Evolutionary conservation across 2,329 filamentous ascomycete genomes (phyloP), one percentile per base, ranked within the genome.

Genomic region (Pyricularia sp.): DNA sequence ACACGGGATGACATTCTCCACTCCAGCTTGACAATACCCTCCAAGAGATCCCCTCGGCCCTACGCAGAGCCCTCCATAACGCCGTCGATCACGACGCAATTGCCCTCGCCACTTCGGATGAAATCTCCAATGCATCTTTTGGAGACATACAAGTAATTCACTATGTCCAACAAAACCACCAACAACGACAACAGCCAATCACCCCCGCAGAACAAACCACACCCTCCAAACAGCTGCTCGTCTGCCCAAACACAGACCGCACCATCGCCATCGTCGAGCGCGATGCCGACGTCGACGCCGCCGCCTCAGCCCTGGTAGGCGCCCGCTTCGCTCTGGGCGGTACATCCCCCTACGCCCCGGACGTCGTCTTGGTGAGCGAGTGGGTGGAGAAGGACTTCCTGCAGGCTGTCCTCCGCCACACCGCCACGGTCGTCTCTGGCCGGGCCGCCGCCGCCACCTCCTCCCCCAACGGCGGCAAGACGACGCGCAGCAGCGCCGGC

Each of bases 321-420:
- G 83, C 85, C 1, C 77, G 84, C 2, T 83, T 87, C 68, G 73
- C 74, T 16, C 83, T 85, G 33, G 76, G 80, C 1, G 84, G 84
- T 2, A 76, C 73, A 2, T 87, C 84, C 0, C 78, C 84, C 0
- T 88, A 87, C 69, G 81, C 84, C 0, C 86, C 86, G 0, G 85
- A 88, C 69, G 33, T 87, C 0, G 81, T 88, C 0, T 73, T 88
- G 0, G 84, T 88, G n/a, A 86, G 88, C 66, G 85, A 88, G 67
- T 88, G 81, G 66, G 76, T 79, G 3, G 82, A 82, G 73, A 77
- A 81, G 65, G 76, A 78, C 0, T 86, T 88, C 67, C 71, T 84
- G 0, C 76, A 81, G 61, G 79, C 80, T 0, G 76, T 80, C 4
- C 71, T 79, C 16, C 73, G 75, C 49, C 75, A 79, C 28, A 33